phyloP scores from a whole-genome alignment of 83 land plant species.

The Thuja plicata region DNA sequence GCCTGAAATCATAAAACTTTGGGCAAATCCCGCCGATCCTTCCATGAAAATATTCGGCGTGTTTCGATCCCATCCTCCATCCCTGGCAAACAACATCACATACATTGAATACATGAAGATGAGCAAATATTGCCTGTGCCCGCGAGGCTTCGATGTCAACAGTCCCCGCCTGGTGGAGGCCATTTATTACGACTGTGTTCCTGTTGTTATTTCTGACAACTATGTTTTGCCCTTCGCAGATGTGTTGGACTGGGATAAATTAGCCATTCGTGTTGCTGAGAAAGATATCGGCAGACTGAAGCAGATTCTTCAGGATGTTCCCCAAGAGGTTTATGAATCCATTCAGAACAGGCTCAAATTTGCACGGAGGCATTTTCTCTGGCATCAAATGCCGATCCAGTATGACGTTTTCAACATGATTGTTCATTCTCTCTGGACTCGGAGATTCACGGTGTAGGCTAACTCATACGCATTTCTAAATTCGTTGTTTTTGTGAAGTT shows the following conservation, averaged over 20 bases:
- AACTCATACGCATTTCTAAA: background rate
- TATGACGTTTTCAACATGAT: conserved; percentile 28
- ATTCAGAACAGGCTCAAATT: background rate
- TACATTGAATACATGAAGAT: conserved; percentile 14
- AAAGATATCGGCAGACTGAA: conserved; percentile 18
- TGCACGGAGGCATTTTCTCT: conserved; percentile 18
- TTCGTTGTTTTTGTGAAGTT: too few relatives aligned
- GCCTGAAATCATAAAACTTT: conserved; percentile 15
- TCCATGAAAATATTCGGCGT: conserved; percentile 8
- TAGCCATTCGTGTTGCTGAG: conserved; percentile 13
- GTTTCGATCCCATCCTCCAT: background rate
- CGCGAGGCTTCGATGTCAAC: conserved; percentile 23
- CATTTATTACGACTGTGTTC: conserved; percentile 29
- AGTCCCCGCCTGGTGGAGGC: conserved; percentile 29
- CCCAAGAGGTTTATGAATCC: background rate
- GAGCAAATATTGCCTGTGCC: conserved; percentile 22
- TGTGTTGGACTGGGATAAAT: conserved; percentile 18
- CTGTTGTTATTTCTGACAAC: conserved; percentile 26
- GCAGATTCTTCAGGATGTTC: conserved; percentile 12
- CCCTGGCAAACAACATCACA: background rate
- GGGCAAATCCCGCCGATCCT: conserved; percentile 12
- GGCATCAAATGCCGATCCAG: conserved; percentile 15
- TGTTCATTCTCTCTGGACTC: conserved; percentile 16
- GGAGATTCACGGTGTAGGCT: background rate
- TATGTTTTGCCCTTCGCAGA: conserved; percentile 27